Base-by-base conservation (phyloP, 495 filamentous ascomycete genomes). In the Cryomyces minteri region DNA sequence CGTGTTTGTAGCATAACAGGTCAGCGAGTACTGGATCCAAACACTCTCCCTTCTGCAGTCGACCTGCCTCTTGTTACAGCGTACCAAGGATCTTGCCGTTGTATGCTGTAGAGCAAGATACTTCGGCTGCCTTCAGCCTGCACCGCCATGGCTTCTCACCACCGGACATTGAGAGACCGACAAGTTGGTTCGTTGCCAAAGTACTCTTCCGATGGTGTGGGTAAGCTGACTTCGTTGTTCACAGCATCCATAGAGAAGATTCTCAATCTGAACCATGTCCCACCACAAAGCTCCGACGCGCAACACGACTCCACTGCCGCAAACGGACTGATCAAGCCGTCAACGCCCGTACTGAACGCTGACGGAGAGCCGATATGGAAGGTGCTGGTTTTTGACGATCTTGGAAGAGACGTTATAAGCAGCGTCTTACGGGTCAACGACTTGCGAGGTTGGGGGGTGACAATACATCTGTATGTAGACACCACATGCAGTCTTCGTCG, bases 391-490 rank as follows among this genome's bases (percentile, higher is more conserved):
- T 82, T 81, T 52, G 77, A 82, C 54, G 70, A 74, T 43, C 62
- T 81, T 57, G 77, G 77, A n/a, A 56, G 77, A 48, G 77, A 82
- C 62, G 68, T 82, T 28, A 95, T 98, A 53, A 94, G 87, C 65
- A 94, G 86, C 55, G 88, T 98, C 5, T 67, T 98, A 32, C 70
- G 88, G 48, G 92, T 98, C 32, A 93, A 84, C 51, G 88, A 96
- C 62, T 71, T 98, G 48, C 70, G 90, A 47, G 76, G 80, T 39
- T 88, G 85, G 77, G 92, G 92, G 8, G 82, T 99, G 41, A 99
- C 92, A 10, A 94, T 96, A 67, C 90, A 99, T 63, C 78, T 96
- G 80, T 88, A 64, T 18, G 67, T 58, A 31, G 8, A 43, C 43
- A 46, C 43, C 41, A 5, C n/a, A 8, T 14, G 18, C 18, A 25